A percentile compares a stretch with the other conserved stretches of the same genome.
Conservation (phyloP, 1,284 basidiomycete genomes). For the Fomitiporia mediterranea region DNA sequence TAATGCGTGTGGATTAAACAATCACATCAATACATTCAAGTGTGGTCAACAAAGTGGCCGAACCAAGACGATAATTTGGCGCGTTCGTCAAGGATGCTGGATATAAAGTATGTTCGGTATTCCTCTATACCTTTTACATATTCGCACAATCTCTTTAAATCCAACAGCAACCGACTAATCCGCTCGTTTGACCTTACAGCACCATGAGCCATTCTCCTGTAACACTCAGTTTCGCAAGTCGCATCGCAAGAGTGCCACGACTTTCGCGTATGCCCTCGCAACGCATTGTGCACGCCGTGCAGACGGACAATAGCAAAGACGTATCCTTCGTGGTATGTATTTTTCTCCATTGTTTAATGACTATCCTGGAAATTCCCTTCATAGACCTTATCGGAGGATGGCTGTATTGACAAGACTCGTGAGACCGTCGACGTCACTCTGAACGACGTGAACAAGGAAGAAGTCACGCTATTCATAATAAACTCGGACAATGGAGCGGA, state of each 20-base stretch:
- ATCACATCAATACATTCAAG: not conserved
- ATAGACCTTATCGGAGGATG: constrained; percentile 1
- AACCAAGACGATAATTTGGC: no score
- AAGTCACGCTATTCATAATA: not conserved
- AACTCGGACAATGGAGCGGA: not conserved
- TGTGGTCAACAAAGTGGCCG: not conserved
- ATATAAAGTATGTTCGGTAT: no score
- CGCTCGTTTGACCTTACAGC: not conserved
- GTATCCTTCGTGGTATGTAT: constrained; percentile 3
- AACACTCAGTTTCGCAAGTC: not conserved
- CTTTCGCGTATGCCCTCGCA: constrained; percentile 1
- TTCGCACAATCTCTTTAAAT: no score
- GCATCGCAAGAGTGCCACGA: not conserved
- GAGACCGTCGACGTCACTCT: constrained; percentile 1
- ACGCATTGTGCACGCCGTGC: constrained; percentile 7
- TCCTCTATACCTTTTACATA: no score
- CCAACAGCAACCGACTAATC: no score
- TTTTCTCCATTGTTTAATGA: not conserved
- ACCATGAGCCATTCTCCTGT: not conserved
- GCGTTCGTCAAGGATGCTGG: no score
- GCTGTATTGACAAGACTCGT: not conserved
- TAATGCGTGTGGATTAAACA: not conserved
- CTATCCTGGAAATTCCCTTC: not conserved
- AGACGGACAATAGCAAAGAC: not conserved
- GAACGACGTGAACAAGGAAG: not conserved